A percentile compares a stretch with the other conserved stretches of the same genome.
Evolutionary conservation across 768 basidiomycete species (phyloP).

Genomic region (Clavaria fumosa): DNA sequence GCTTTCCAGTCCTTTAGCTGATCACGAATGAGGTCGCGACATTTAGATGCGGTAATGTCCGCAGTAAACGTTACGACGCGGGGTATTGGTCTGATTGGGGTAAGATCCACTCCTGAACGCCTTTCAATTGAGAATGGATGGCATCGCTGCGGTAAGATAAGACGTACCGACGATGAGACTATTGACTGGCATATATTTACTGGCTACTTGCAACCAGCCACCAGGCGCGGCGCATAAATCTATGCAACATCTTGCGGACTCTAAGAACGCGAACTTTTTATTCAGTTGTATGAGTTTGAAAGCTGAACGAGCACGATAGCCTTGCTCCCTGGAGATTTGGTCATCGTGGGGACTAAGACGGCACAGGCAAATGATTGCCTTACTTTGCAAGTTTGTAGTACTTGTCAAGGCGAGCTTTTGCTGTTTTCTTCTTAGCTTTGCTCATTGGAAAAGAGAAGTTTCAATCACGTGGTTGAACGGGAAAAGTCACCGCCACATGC

Average conservation of each 20-base stretch:
- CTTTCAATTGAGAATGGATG: slow-evolving; percentile 8
- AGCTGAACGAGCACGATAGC: slow-evolving; percentile 97
- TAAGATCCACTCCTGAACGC: slow-evolving; percentile 75
- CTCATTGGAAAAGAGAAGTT: no score
- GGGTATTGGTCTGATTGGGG: slow-evolving; percentile 91
- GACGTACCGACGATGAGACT: slow-evolving; percentile 77
- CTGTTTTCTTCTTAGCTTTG: slow-evolving; percentile 87
- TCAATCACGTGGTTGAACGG: no score
- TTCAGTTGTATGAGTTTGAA: slow-evolving; percentile 98
- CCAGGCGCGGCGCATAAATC: slow-evolving; percentile 98
- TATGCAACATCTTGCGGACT: slow-evolving; percentile 80
- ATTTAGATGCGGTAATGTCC: slow-evolving; percentile 88
- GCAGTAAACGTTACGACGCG: slow-evolving; percentile 81
- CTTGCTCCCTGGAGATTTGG: slow-evolving; percentile 65
- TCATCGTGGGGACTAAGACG: slow-evolving; percentile 7
- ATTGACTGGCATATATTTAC: slow-evolving; percentile 91
- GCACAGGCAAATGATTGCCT: slow-evolving; percentile 7
- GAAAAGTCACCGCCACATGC: no score
- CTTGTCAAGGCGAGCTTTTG: slow-evolving; percentile 90
- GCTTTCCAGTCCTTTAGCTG: slow-evolving; percentile 99
- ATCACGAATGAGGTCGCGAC: slow-evolving; percentile 69
- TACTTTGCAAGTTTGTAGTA: slow-evolving; percentile 95
- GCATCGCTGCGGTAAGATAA: not conserved
- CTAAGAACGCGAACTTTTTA: slow-evolving; percentile 91
- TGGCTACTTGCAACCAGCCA: slow-evolving; percentile 97